Evolutionary conservation across 768 basidiomycete genomes (phyloP), one percentile per base, ranked within the genome.

Genomic region (Lactifluus volemus): DNA sequence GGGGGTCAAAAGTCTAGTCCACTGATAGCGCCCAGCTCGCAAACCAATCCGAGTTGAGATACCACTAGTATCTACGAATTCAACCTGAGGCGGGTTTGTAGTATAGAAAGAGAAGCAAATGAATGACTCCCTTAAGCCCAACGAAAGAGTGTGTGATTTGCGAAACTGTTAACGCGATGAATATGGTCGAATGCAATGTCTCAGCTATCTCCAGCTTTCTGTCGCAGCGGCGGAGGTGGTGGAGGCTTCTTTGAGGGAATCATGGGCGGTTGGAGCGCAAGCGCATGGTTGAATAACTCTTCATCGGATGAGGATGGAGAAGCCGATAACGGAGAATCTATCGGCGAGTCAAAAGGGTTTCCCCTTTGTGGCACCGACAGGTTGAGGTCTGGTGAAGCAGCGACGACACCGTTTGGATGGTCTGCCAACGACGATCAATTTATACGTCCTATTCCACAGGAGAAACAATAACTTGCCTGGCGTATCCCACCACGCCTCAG

Each of bases 291-390:
- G 63, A 66, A 93, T 19, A 93, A 74, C 67, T 92, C 89, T 69
- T 93, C 91, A 64, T 93, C 91, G 2, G 88, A 89, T 8, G 88
- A 87, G 8, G 91, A 88, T 7, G 88, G 86, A 4, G 86, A 89
- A 3, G 86, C 84, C 14, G 88, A 87, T 38, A 84, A 65, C 6
- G 86, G 79, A 0, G 88, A 88, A 47, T 83, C 81, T 51, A 71
- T 71, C 2, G 83, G 79, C 25, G 85, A 86, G 66, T 89, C 86
- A 67, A 92, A 92, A 1, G 92, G 91, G 69, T 92, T 92, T 58
- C 69, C 49, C 15, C 70, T 63, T 19, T 65, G 65, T 4, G 52
- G 60, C 19, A 61, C 41, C 29, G 57, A 63, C 21, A 65, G 64
- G 44, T 61, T 55, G 70, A 70, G 53, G 70, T 72, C 47, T 74